Evolutionary conservation across 345 rosid genomes (phyloP).

Genomic region (Moringa oleifera): DNA sequence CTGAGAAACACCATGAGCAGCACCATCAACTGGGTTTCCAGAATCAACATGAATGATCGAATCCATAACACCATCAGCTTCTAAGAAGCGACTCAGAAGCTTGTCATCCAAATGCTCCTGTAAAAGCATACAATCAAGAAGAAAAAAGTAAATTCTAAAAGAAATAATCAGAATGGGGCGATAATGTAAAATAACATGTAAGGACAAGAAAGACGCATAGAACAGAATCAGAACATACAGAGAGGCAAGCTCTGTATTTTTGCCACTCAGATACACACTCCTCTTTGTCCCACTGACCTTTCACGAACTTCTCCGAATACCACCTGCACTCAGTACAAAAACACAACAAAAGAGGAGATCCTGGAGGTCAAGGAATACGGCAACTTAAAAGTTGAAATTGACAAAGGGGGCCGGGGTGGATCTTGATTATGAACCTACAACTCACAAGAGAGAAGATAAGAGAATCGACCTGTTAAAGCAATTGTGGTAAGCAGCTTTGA

Average conservation of each 20-base stretch:
- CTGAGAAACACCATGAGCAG: slow-evolving; percentile 16
- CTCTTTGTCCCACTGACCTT: slow-evolving; percentile 78
- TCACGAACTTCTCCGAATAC: slow-evolving; percentile 82
- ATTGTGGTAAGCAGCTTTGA: slow-evolving; percentile 65
- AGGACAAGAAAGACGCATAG: not conserved
- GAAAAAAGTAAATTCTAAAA: not conserved
- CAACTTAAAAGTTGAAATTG: not conserved
- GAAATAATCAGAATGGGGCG: not conserved
- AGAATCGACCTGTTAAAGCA: slow-evolving; percentile 68
- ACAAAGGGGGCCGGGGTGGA: not conserved
- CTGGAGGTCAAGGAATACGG: no score
- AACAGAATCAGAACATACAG: slow-evolving; percentile 34
- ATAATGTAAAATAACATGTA: not conserved
- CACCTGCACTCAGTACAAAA: slow-evolving; percentile 37
- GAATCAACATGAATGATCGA: slow-evolving; percentile 19
- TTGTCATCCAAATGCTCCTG: slow-evolving; percentile 80
- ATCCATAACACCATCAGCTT: slow-evolving; percentile 41
- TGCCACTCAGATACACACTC: slow-evolving; percentile 71
- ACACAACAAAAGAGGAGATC: not conserved
- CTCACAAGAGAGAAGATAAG: slow-evolving; percentile 5
- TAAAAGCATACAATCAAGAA: not conserved
- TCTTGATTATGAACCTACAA: not conserved
- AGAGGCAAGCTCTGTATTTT: slow-evolving; percentile 73
- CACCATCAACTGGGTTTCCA: slow-evolving; percentile 28
- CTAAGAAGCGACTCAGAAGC: slow-evolving; percentile 63